Conservation (phyloP, 331 rosid genomes). For the Malus hybrid region DNA sequence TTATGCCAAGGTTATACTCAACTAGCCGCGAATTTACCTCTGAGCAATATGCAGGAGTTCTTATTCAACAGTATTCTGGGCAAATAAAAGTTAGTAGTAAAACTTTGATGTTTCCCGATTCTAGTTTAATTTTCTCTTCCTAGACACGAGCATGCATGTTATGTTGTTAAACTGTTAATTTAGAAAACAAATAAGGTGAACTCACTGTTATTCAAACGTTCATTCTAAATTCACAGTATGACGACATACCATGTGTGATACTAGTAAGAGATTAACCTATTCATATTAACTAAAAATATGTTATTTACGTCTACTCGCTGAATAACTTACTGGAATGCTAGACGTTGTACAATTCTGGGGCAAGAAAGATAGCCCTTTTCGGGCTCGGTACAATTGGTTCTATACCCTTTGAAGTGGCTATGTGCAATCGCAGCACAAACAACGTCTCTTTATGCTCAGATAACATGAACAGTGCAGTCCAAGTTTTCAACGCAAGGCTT, state of each 20-base stretch:
- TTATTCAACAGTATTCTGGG: not conserved
- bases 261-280: too few relatives aligned
- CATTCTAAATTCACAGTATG: too few relatives aligned
- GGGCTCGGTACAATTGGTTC: slow-evolving; percentile 20
- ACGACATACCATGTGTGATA: too few relatives aligned
- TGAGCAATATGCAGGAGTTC: not conserved
- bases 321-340: not conserved
- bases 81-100: slow-evolving; percentile 7
- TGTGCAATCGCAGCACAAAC: not conserved
- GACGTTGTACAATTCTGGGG: slow-evolving; percentile 13
- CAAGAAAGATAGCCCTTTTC: slow-evolving; percentile 17
- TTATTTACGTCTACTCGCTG: not conserved
- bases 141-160: not conserved
- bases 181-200: too few relatives aligned
- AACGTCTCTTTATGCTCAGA: not conserved
- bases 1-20: not conserved
- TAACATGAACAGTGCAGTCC: slow-evolving; percentile 10
- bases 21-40: slow-evolving; percentile 5
- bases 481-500: slow-evolving; percentile 14
- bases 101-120: not conserved
- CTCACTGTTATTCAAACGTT: too few relatives aligned
- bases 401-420: not conserved
- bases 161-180: too few relatives aligned
- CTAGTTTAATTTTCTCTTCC: not conserved
- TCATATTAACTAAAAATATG: not conserved